A percentile compares a stretch with the other conserved stretches of the same genome.
These are phyloP conservation scores for Helminthosporium solani DNA, from an alignment of 2,329 filamentous ascomycete species.

Conservation along the genomic window DNA sequence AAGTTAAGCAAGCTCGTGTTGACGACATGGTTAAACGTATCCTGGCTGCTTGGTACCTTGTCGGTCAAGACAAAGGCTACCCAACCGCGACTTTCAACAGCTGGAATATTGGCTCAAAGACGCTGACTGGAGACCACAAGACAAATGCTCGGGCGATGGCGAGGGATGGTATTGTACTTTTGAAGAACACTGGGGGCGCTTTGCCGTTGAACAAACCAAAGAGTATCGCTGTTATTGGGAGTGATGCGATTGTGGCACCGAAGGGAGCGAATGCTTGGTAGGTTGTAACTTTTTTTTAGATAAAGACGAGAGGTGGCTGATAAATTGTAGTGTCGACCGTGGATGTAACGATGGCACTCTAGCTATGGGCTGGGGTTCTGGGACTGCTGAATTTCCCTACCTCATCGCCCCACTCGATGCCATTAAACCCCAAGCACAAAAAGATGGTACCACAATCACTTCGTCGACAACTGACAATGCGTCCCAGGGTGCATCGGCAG, in stretches of 20 bases:
- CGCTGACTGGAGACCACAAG: constrained; percentile 45
- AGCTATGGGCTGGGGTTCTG: constrained; percentile 68
- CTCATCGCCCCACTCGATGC: constrained; percentile 48
- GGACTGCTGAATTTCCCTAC: constrained; percentile 51
- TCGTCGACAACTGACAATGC: constrained; percentile 44
- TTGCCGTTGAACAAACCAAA: constrained; percentile 68
- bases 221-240: constrained; percentile 68
- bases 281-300: not conserved
- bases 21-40: constrained; percentile 49
- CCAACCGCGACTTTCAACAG: constrained; percentile 49
- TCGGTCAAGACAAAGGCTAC: constrained; percentile 50
- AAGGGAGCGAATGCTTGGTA: constrained; percentile 76
- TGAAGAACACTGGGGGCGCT: constrained; percentile 65
- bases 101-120: constrained; percentile 43
- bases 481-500: constrained; percentile 40
- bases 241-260: constrained; percentile 75
- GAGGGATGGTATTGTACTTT: constrained; percentile 50
- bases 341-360: constrained; percentile 62
- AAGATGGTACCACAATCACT: constrained; percentile 41
- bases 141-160: constrained; percentile 45
- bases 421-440: constrained; percentile 41
- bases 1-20: constrained; percentile 39
- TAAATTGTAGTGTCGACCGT: constrained; percentile 53
- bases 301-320: not conserved
- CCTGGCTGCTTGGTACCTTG: constrained; percentile 52